These are phyloP conservation scores for Leishmania major DNA, from an alignment of 208 protist species.

Conservation along the genomic window DNA sequence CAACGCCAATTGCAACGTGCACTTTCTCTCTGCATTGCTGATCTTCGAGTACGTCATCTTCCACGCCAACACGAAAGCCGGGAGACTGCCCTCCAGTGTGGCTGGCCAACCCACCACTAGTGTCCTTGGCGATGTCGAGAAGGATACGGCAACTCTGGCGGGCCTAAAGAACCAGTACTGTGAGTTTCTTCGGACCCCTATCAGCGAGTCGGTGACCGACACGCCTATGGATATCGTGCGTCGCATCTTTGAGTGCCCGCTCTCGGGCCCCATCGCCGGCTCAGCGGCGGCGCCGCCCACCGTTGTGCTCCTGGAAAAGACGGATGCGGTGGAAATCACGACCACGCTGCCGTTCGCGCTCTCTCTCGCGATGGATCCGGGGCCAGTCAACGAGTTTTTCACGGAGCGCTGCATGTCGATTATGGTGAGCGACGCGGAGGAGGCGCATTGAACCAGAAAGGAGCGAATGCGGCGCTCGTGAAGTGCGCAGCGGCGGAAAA, in stretches of 20 bases:
- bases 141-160: background rate
- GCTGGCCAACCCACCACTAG: background rate
- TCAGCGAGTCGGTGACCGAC: constrained; percentile 10
- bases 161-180: constrained; percentile 46
- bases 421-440: constrained; percentile 38
- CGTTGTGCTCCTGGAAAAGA: constrained; percentile 30
- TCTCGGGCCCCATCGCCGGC: background rate
- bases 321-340: constrained; percentile 78
- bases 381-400: constrained; percentile 82
- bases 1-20: constrained; percentile 53
- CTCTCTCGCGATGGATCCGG: constrained; percentile 75
- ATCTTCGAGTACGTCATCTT: constrained; percentile 75
- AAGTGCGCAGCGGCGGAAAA: background rate
- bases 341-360: constrained; percentile 86
- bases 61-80: constrained; percentile 23
- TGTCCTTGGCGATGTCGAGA: background rate
- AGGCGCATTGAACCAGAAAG: background rate
- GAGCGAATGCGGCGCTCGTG: background rate
- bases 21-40: constrained; percentile 66
- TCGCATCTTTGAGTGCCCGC: constrained; percentile 30
- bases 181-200: constrained; percentile 31
- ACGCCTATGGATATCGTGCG: constrained; percentile 47
- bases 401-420: constrained; percentile 61
- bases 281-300: background rate
- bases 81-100: background rate